Evolutionary conservation across 257 asterid species (phyloP), one percentile per base, ranked within the genome.

Genomic region (Thymus mandschuricus): DNA sequence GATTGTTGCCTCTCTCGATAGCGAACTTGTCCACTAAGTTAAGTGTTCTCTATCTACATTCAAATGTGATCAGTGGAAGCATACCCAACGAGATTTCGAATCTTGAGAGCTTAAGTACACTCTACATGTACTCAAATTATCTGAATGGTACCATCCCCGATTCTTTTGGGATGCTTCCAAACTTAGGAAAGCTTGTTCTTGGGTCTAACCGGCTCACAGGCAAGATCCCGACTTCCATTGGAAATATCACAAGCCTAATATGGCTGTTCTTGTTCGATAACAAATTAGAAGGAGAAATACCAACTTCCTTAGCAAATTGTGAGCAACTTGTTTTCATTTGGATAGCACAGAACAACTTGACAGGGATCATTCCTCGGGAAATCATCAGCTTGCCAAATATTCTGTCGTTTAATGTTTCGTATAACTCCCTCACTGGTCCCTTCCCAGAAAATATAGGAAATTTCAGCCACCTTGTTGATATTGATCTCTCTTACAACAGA

Each of bases 231-330:
- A 46, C 83, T 58, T 75, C 82, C 59, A 33, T 83, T 12, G 82
- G 90, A 59, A 81, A 86, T 66, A 52, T 83, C 46, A 76, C 72
- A 30, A 66, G 74, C 46, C 66, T 83, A 3, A 21, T 79, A 46
- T 52, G 70, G 70, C 58, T 83, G 6, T 52, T 65, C 48, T 74
- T 86, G 74, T 72, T 60, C 5, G 79, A 81, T 15, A 86, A 86
- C 78, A 79, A 13, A 59, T 76, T 83, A 41, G 83, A 77, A 70
- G 86, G 88, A 62, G 74, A 60, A 33, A 83, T 83, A 71, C 90
- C 88, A 2, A 31, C 75, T 52, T 64, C 75, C 73, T 73, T 86
- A 30, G 79, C 79, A 40, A 86, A 77, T 29, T 81, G 81, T 44
- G 71, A 15, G 28, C 68, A 70, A 70, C 73, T 86, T 71, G 80